Conservation (phyloP, 2,329 filamentous ascomycete genomes). For the Calonectria montana region DNA sequence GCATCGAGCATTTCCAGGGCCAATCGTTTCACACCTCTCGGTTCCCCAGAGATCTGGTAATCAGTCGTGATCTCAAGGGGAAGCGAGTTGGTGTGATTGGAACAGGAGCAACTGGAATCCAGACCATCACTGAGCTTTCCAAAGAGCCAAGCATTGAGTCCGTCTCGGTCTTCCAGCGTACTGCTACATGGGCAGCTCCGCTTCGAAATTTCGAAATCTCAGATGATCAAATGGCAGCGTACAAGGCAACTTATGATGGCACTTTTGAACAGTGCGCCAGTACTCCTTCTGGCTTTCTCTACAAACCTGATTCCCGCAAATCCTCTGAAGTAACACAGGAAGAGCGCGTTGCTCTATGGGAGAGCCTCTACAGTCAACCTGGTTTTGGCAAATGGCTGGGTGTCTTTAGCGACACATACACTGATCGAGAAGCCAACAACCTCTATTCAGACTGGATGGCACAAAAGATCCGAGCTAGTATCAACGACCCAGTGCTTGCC, state of each 20-base stretch:
- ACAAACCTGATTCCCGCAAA: constrained; percentile 31
- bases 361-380: constrained; percentile 23
- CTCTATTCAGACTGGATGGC: constrained; percentile 33
- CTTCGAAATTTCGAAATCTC: constrained; percentile 34
- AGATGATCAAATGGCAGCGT: constrained; percentile 9
- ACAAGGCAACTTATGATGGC: constrained; percentile 22
- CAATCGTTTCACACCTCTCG: constrained; percentile 27
- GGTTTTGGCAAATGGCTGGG: constrained; percentile 33
- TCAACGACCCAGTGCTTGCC: constrained; percentile 16
- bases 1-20: constrained; percentile 27
- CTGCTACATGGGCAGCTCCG: constrained; percentile 40
- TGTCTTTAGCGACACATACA: constrained; percentile 32
- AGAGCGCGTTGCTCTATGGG: constrained; percentile 25
- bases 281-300: constrained; percentile 27
- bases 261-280: constrained; percentile 21
- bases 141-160: constrained; percentile 45
- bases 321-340: constrained; percentile 17
- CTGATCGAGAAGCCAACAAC: constrained; percentile 25
- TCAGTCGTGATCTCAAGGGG: constrained; percentile 11
- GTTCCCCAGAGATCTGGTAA: constrained; percentile 20
- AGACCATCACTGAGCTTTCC: constrained; percentile 28
- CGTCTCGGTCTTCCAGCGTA: constrained; percentile 46
- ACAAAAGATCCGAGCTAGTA: constrained; percentile 24
- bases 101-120: constrained; percentile 32
- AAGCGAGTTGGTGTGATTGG: constrained; percentile 32